phyloP scores from a whole-genome alignment of 1,284 basidiomycete genomes.

The Lignosus rhinocerotis region DNA sequence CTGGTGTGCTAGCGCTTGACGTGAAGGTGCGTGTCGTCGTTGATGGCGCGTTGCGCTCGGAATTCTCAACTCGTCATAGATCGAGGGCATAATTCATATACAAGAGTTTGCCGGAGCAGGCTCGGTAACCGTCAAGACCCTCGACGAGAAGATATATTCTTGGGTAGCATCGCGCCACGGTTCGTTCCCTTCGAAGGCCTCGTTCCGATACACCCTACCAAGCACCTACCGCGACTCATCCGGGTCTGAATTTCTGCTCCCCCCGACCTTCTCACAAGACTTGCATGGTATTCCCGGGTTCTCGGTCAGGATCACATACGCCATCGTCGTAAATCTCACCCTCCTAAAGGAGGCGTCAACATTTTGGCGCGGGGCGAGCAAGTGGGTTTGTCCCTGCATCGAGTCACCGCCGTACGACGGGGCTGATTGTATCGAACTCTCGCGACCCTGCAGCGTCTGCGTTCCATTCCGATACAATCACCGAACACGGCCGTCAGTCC shows the following conservation, averaged over 20 bases:
- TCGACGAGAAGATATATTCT: constrained; percentile 27
- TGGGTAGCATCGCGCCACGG: constrained; percentile 26
- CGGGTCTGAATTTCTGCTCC: constrained; percentile 41
- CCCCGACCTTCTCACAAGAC: constrained; percentile 63
- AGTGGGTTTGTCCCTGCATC: constrained; percentile 15
- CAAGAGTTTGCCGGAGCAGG: constrained; percentile 31
- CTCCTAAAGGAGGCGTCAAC: constrained; percentile 24
- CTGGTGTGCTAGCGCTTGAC: constrained; percentile 27
- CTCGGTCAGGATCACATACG: constrained; percentile 58
- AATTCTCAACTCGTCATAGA: constrained; percentile 10
- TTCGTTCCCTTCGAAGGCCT: constrained; percentile 28
- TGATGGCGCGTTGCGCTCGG: not conserved
- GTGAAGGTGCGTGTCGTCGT: constrained; percentile 23
- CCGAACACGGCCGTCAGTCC: constrained; percentile 23
- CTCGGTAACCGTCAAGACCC: constrained; percentile 13
- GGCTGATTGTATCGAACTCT: constrained; percentile 7
- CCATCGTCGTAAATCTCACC: constrained; percentile 37
- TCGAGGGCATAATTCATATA: constrained; percentile 28
- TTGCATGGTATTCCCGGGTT: constrained; percentile 70
- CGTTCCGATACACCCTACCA: constrained; percentile 31
- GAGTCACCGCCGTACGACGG: not conserved
- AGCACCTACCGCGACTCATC: constrained; percentile 23
- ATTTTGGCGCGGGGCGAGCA: constrained; percentile 28
- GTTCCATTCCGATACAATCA: constrained; percentile 22
- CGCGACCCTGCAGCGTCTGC: constrained; percentile 7